These are phyloP conservation scores for Lyophyllum shimeji DNA, from an alignment of 768 basidiomycete species.

Conservation along the genomic window DNA sequence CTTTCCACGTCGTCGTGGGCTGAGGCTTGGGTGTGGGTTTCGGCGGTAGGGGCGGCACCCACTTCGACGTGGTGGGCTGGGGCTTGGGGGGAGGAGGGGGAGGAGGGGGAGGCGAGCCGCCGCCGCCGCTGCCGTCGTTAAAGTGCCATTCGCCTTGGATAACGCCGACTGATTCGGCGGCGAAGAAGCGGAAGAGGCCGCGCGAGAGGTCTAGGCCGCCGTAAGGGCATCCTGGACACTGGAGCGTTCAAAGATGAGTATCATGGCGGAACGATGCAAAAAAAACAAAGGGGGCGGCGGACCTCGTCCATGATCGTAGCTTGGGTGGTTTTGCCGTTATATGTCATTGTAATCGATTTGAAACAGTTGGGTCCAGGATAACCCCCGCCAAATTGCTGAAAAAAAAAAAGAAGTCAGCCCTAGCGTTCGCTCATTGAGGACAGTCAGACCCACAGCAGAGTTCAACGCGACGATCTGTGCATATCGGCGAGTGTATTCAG, in stretches of 20 bases:
- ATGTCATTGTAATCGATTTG: slow-evolving; percentile 60
- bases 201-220: slow-evolving; percentile 59
- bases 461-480: slow-evolving; percentile 56
- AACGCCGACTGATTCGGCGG: slow-evolving; percentile 38
- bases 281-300: neutral
- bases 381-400: slow-evolving; percentile 56
- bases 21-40: slow-evolving; percentile 17
- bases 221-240: slow-evolving; percentile 28
- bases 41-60: slow-evolving; percentile 11
- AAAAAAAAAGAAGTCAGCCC: slow-evolving; percentile 7
- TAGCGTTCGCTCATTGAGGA: neutral
- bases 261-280: neutral
- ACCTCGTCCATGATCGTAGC: slow-evolving; percentile 69
- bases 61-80: slow-evolving; percentile 18
- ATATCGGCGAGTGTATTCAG: neutral
- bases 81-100: slow-evolving; percentile 18
- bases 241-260: neutral
- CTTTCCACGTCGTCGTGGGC: slow-evolving; percentile 14
- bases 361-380: slow-evolving; percentile 50
- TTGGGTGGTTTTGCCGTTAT: slow-evolving; percentile 51
- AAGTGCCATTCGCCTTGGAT: slow-evolving; percentile 53
- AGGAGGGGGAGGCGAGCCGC: slow-evolving; percentile 20
- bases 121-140: slow-evolving; percentile 21
- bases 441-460: slow-evolving; percentile 28
- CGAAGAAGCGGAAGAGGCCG: slow-evolving; percentile 57